Evolutionary conservation across 73 alveolate species (phyloP).

Genomic region (Symbiodinium pilosum): DNA sequence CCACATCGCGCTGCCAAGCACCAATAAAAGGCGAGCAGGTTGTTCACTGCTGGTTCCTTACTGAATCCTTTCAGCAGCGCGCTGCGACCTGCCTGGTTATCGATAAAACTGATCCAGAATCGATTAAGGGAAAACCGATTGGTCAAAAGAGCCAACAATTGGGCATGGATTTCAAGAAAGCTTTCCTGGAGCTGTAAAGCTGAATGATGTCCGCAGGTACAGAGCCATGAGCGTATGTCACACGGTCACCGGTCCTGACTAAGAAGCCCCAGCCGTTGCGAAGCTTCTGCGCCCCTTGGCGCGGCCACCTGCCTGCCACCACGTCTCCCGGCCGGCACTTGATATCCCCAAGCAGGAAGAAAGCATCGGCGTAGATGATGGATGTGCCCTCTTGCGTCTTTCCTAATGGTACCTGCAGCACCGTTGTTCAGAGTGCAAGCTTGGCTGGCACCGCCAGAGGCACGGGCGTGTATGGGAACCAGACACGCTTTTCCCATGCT

Average conservation of each 20-base stretch:
- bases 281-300: not conserved
- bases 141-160: not conserved
- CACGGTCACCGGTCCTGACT: too few relatives aligned
- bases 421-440: not conserved
- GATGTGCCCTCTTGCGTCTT: not conserved
- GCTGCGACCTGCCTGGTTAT: not conserved
- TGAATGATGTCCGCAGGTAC: not conserved
- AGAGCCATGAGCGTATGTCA: not conserved
- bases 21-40: not conserved
- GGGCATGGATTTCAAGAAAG: not conserved
- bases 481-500: not conserved
- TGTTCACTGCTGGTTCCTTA: not conserved
- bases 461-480: not conserved
- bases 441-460: not conserved
- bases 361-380: slow-evolving; percentile 20
- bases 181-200: not conserved
- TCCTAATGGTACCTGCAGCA: not conserved
- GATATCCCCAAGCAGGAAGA: not conserved
- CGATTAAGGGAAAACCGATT: too few relatives aligned
- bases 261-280: slow-evolving; percentile 53
- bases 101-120: not conserved
- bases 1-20: not conserved
- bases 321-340: not conserved
- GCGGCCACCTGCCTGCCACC: not conserved
- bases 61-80: slow-evolving; percentile 16